Base-by-base conservation (phyloP, 2,329 filamentous ascomycete species). In the Aspergillus piperis region DNA sequence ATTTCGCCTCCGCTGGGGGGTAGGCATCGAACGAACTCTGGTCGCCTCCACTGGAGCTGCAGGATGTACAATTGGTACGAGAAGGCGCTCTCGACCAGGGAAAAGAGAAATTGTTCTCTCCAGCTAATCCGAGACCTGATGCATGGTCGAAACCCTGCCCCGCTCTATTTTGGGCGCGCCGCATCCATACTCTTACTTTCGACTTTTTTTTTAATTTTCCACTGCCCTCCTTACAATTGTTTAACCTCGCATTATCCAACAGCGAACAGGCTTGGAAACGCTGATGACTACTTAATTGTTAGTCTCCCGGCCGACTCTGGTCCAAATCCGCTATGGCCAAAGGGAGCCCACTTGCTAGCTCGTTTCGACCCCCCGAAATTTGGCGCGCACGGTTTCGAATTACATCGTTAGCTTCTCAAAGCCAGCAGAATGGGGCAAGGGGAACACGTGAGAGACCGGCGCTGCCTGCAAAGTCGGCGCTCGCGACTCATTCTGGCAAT, bases 391-490 rank as follows among this genome's bases (percentile, higher is more conserved):
- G 47, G 55, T 38, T 57, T 59, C 52, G 39, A 52, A 47, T 53
- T 55, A 36, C 58, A 59, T 57, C 57, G 61, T 60, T 25, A 58
- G 41, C 41, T 19, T 42, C 32, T 67, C 27, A 60, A n/a, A 17
- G 13, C 38, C 38, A 63, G 62, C 55, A 59, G 57, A 47, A 68
- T 69, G 64, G 60, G 56, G 44, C 41, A 51, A n/a, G 63, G 66
- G 63, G 73, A 75, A 65, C 73, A 75, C 69, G 71, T 73, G 72
- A 74, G 68, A 57, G 66, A 62, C 55, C 62, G 67, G 38, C 65
- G 64, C 13, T 72, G 66, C 62, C 62, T 74, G 61, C 68, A 66
- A 62, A 69, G 68, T 25, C 64, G 64, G 52, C 68, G 70, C 41
- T 74, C 71, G 66, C 69, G 69, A 61, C 59, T 74, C 36, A 47